These are phyloP conservation scores for Kodamaea neixiangensis DNA, from an alignment of 805 yeast genomes.

Conservation along the genomic window DNA sequence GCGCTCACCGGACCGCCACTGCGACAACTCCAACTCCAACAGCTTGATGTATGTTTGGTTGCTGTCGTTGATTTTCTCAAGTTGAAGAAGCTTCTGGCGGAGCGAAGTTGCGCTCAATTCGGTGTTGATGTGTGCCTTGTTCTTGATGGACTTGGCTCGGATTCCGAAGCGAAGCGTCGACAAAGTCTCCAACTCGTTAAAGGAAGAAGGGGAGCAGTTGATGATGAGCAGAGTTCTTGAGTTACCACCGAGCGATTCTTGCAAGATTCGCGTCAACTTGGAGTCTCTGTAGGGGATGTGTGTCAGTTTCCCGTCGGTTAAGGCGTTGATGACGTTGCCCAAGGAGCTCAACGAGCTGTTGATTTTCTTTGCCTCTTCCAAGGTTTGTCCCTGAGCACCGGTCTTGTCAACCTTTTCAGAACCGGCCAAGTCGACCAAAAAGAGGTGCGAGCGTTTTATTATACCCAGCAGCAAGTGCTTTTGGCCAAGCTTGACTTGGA, in stretches of 20 bases:
- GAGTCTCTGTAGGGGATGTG: constrained; percentile 80
- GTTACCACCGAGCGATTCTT: constrained; percentile 82
- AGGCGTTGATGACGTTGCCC: constrained; percentile 78
- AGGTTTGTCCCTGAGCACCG: constrained; percentile 71
- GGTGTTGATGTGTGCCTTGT: constrained; percentile 62
- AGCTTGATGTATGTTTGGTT: constrained; percentile 34
- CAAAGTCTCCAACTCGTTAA: constrained; percentile 62
- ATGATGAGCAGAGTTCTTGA: constrained; percentile 73
- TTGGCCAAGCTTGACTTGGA: constrained; percentile 68
- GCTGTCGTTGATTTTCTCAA: constrained; percentile 35
- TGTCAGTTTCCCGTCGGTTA: constrained; percentile 66
- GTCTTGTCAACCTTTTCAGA: constrained; percentile 78
- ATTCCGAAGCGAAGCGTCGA: constrained; percentile 75
- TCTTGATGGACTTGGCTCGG: constrained; percentile 68
- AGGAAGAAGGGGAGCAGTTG: constrained; percentile 66
- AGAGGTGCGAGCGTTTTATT: constrained; percentile 62
- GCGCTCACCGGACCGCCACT: constrained; percentile 35
- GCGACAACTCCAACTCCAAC: constrained; percentile 43
- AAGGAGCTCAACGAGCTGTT: constrained; percentile 75
- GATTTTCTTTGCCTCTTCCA: constrained; percentile 84
- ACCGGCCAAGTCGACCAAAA: constrained; percentile 84
- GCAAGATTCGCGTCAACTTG: constrained; percentile 73
- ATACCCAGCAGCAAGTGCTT: constrained; percentile 55
- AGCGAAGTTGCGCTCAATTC: constrained; percentile 56
- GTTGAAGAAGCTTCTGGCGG: constrained; percentile 37